Evolutionary conservation across 169 alveolate species (phyloP).

Genomic region (Plasmodium coatneyi): DNA sequence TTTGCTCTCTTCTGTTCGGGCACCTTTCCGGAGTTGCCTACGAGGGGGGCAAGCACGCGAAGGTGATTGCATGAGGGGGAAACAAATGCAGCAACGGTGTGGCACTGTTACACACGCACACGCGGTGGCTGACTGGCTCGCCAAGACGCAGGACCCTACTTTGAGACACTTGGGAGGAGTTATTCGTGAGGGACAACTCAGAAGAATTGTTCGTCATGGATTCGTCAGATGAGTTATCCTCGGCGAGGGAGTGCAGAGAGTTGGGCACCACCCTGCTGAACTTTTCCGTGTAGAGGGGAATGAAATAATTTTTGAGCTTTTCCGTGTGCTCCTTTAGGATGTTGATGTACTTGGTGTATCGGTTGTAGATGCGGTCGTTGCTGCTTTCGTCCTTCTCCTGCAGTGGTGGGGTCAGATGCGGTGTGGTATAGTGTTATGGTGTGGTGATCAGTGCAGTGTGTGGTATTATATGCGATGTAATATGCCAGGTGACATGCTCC

Average conservation of each 20-base stretch:
- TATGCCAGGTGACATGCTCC: too few species aligned
- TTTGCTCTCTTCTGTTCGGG: constrained; percentile 6
- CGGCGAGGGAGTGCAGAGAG: background rate
- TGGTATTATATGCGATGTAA: too few species aligned
- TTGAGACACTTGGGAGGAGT: constrained; percentile 39
- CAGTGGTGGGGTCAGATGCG: background rate
- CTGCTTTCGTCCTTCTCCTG: constrained; percentile 54
- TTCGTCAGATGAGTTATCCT: constrained; percentile 39
- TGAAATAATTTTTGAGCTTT: constrained; percentile 44
- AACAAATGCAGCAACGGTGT: background rate
- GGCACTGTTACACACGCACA: background rate
- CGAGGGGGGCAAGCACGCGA: background rate
- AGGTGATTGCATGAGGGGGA: background rate
- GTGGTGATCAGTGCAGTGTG: too few species aligned
- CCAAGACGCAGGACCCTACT: background rate
- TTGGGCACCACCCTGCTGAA: constrained; percentile 2
- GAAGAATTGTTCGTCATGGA: constrained; percentile 56
- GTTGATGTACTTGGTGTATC: constrained; percentile 39
- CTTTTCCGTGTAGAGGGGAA: constrained; percentile 57
- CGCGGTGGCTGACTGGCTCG: background rate
- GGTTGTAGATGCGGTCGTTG: constrained; percentile 27
- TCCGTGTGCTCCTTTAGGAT: constrained; percentile 55
- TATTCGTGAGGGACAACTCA: constrained; percentile 39
- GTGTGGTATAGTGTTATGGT: background rate
- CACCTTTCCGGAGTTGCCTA: background rate